A percentile compares a stretch with the other conserved stretches of the same genome.
Conservation (phyloP, 192 early-diverging fungal genomes). For the Chytriomyces sp. region DNA sequence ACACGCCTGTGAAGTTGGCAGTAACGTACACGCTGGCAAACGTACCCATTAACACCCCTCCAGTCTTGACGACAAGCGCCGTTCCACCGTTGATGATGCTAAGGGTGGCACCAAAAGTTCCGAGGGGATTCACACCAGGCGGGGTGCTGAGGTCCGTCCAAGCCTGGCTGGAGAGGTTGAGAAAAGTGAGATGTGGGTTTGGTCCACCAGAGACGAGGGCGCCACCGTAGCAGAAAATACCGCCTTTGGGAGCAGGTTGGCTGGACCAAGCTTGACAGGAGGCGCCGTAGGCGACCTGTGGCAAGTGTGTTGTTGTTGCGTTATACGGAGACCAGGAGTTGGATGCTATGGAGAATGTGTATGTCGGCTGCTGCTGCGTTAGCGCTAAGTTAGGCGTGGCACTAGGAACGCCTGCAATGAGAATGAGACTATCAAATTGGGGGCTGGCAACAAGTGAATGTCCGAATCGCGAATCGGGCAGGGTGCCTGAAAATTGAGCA, state of each 20-base stretch:
- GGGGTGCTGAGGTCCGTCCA: constrained; percentile 20
- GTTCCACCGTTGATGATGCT: constrained; percentile 13
- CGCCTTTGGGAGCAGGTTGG: background rate
- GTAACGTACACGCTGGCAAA: background rate
- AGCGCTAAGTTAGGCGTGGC: too few species aligned
- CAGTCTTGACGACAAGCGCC: constrained; percentile 6
- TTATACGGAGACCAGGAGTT: background rate
- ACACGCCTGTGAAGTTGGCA: background rate
- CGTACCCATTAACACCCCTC: background rate
- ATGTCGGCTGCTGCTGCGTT: constrained; percentile 5
- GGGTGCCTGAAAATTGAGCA: background rate
- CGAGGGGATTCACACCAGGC: background rate
- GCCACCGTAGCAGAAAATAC: constrained; percentile 27
- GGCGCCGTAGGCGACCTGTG: constrained; percentile 9
- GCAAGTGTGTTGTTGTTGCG: background rate
- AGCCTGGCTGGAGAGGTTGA: background rate
- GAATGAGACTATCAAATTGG: background rate
- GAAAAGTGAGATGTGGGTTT: constrained; percentile 22
- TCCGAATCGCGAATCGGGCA: constrained; percentile 3
- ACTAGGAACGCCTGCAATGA: background rate
- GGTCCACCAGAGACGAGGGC: background rate
- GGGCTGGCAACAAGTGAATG: constrained; percentile 5
- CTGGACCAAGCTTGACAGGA: constrained; percentile 21
- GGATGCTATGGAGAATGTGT: background rate
- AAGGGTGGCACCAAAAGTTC: constrained; percentile 15